Base-by-base conservation (phyloP, 2,329 filamentous ascomycete genomes). In the Diaporthe sp. region DNA sequence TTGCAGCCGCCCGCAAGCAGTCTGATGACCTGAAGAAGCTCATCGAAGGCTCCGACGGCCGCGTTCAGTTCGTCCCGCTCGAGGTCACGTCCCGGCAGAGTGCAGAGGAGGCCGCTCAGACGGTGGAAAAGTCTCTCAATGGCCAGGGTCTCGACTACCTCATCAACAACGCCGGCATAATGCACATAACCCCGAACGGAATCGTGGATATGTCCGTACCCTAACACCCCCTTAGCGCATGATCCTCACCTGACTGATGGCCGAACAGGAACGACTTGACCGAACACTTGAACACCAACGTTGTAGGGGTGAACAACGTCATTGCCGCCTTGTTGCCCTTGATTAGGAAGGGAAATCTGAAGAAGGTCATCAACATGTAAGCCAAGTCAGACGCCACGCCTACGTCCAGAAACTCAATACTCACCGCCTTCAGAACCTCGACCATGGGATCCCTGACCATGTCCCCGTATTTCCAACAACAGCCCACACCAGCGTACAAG, bases 351-450 rank as follows among this genome's bases (percentile, higher is more conserved):
- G 17, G 65, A 2, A 55, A 34, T 15, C 79, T 81, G 73, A 89
- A 87, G 80, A 84, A 84, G 39, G 82, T 88, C 10, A 78, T 83
- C 39, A 88, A 88, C 67, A 85, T 88, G 84, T 85, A 78, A 77
- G 75, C 7, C 13, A 34, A 28, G 3, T 44, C 1, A 47, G 5
- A 34, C 15, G 15, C 3, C 34, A 2, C 39, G 3, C 20, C 9
- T 28, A 58, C 8, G 17, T 34, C 9, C 39, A n/a, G 57, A n/a
- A 20, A 25, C 22, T 31, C 39, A 17, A 77, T 51, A 74, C 47
- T 17, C 22, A 57, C 28, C 39, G 34, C 10, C 17, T 10, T 37
- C 61, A 58, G 82, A 58, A 22, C 15, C 8, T 58, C 77, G 9
- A 71, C 71, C 6, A 37, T 80, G 3, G 77, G 76, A 31, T 79